phyloP scores from a whole-genome alignment of 2,329 filamentous ascomycete species.

The Hawksworthiomyces lignivorus region DNA sequence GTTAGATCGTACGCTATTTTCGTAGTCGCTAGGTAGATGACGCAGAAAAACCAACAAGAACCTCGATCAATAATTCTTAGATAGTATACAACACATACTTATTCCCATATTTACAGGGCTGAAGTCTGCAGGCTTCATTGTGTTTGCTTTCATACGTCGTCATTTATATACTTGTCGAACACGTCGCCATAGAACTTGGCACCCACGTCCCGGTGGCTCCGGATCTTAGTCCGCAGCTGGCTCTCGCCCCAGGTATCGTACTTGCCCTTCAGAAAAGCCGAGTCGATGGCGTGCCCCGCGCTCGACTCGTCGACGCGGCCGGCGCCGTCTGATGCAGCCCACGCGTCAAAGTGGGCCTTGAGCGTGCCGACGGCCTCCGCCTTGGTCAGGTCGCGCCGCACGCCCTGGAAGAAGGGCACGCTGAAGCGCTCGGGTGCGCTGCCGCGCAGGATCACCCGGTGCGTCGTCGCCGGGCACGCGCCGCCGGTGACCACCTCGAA shows the following conservation, averaged over 20 bases:
- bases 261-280: constrained; percentile 38
- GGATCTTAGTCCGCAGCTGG: constrained; percentile 45
- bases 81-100: too few species aligned
- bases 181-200: constrained; percentile 38
- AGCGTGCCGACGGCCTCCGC: constrained; percentile 32
- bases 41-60: too few species aligned
- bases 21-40: too few species aligned
- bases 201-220: constrained; percentile 43
- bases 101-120: too few species aligned
- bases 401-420: constrained; percentile 42
- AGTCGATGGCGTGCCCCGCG: constrained; percentile 35
- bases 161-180: constrained; percentile 38
- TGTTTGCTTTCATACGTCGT: too few species aligned
- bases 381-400: constrained; percentile 37
- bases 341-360: constrained; percentile 23
- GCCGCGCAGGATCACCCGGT: constrained; percentile 32
- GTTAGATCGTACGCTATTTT: too few species aligned
- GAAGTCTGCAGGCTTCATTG: too few species aligned
- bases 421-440: constrained; percentile 29
- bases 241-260: constrained; percentile 50
- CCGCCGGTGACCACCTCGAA: constrained; percentile 51
- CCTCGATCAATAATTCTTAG: too few species aligned
- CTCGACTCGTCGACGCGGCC: constrained; percentile 26
- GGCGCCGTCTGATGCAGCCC: too few species aligned
- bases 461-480: constrained; percentile 44